phyloP scores from a whole-genome alignment of 2,329 filamentous ascomycete species.

The Monilinia laxa region DNA sequence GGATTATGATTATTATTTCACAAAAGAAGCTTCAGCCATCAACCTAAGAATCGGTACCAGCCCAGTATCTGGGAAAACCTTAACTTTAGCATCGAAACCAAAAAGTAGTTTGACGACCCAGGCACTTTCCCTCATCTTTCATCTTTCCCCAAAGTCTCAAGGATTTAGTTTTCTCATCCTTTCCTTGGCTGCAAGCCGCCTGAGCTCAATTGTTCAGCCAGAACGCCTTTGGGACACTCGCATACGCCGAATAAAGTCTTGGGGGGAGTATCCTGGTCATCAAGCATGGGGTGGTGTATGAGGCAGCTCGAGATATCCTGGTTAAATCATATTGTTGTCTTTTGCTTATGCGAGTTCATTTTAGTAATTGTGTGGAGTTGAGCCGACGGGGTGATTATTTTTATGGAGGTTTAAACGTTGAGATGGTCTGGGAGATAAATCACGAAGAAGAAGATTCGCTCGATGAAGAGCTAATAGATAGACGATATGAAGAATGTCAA shows the following conservation, averaged over 20 bases:
- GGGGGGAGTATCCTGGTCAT: constrained; percentile 3
- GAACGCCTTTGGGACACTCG: constrained; percentile 17
- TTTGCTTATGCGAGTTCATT: neutral
- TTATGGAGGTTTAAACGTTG: neutral
- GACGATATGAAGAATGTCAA: neutral
- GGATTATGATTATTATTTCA: too few relatives aligned
- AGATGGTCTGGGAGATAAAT: neutral
- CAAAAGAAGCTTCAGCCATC: constrained; percentile 8
- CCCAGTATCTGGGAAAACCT: constrained; percentile 10
- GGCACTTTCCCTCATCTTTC: neutral
- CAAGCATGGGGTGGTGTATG: neutral
- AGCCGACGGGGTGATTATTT: constrained; percentile 1
- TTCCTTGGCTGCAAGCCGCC: constrained; percentile 5
- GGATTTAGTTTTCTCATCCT: neutral
- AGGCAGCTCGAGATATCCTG: neutral
- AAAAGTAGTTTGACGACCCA: neutral
- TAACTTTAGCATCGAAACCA: neutral
- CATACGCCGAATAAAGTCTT: constrained; percentile 1
- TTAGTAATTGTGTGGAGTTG: neutral
- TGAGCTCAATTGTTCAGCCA: constrained; percentile 9
- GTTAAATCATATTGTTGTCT: neutral
- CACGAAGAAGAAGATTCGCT: neutral
- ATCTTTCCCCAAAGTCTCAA: neutral
- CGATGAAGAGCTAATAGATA: neutral
- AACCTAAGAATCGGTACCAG: neutral